Evolutionary conservation across 1,284 basidiomycete genomes (phyloP).

Genomic region (Fomitopsis pinicola): DNA sequence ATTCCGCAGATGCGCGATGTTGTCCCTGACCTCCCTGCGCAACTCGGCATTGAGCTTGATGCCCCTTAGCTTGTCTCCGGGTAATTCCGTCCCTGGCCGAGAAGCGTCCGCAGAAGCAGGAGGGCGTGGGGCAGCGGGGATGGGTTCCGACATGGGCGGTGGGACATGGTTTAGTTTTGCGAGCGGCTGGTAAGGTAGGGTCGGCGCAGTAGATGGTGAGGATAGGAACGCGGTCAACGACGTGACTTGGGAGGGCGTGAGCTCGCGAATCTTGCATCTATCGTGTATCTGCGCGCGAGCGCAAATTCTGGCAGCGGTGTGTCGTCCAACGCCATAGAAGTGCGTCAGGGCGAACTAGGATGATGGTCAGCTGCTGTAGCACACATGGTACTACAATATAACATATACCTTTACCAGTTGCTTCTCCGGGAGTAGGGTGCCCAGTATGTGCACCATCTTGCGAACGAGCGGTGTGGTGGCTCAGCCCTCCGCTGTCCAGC

Average conservation of each 20-base stretch:
- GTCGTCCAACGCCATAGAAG: constrained; percentile 81
- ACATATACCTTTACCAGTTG: constrained; percentile 59
- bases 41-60: constrained; percentile 84
- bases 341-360: constrained; percentile 75
- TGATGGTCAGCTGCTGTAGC: background rate
- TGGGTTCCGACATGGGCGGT: constrained; percentile 41
- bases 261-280: constrained; percentile 68
- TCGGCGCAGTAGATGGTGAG: constrained; percentile 68
- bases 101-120: background rate
- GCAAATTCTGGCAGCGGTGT: constrained; percentile 75
- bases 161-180: constrained; percentile 50
- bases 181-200: constrained; percentile 58
- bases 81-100: constrained; percentile 10
- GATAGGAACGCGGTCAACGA: constrained; percentile 85
- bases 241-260: constrained; percentile 80
- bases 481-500: background rate
- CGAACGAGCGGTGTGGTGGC: background rate
- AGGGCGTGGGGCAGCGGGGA: constrained; percentile 24
- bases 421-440: constrained; percentile 66
- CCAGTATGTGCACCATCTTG: constrained; percentile 74
- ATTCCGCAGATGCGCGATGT: constrained; percentile 86
- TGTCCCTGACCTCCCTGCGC: constrained; percentile 74
- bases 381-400: background rate
- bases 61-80: constrained; percentile 57
- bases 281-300: constrained; percentile 87